phyloP scores from a whole-genome alignment of 2,329 filamentous ascomycete species.

The Periconia digitata region DNA sequence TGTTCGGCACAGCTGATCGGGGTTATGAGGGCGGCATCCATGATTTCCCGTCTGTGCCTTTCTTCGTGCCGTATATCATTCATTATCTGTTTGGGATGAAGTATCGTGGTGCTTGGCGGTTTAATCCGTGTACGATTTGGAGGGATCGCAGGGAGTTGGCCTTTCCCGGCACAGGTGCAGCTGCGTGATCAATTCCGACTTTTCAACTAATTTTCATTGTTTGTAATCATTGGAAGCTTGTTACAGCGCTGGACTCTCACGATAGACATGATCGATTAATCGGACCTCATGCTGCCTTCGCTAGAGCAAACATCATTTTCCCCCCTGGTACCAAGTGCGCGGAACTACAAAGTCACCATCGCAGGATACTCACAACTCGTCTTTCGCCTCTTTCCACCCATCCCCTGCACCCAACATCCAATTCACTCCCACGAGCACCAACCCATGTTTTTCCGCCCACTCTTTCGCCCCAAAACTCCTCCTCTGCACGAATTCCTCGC shows the following conservation, averaged over 20 bases:
- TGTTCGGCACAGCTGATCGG: constrained; percentile 40
- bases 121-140: constrained; percentile 40
- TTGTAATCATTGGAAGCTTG: too few species aligned
- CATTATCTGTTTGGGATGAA: constrained; percentile 32
- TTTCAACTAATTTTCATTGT: too few species aligned
- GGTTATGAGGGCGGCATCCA: constrained; percentile 37
- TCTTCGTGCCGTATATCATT: constrained; percentile 40
- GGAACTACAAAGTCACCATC: too few species aligned
- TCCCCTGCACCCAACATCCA: constrained; percentile 43
- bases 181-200: neutral
- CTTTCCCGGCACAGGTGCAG: constrained; percentile 5
- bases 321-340: too few species aligned
- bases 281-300: too few species aligned
- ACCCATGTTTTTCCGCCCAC: constrained; percentile 24
- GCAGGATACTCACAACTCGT: constrained; percentile 19
- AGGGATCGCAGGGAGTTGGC: constrained; percentile 29
- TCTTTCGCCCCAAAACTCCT: constrained; percentile 30
- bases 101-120: constrained; percentile 38
- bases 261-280: too few species aligned
- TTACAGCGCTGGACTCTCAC: too few species aligned
- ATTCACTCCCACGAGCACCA: constrained; percentile 37
- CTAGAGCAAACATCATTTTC: too few species aligned
- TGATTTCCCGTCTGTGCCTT: constrained; percentile 38
- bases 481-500: constrained; percentile 40
- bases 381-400: constrained; percentile 32